Evolutionary conservation across 768 basidiomycete species (phyloP), one percentile per base, ranked within the genome.

Genomic region (Russula dissimulans): DNA sequence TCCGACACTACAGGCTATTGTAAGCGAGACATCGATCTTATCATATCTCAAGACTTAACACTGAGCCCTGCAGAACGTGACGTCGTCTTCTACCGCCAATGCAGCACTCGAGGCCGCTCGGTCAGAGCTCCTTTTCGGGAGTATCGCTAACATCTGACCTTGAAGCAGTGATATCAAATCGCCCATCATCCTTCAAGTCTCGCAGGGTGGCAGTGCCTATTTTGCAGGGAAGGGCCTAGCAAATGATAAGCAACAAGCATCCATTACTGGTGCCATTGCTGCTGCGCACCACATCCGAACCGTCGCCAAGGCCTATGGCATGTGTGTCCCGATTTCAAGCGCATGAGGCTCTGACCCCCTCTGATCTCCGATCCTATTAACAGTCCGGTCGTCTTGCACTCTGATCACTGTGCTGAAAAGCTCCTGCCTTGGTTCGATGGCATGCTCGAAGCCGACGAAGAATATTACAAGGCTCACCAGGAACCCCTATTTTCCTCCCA

Each of bases 341-440:
- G 15, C 50, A 51, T 32, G 41, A 44, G 14, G 46, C 18, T 46
- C 26, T 32, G n/a, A 42, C 14, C 49, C 29, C 53, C 12, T 60
- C 56, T 57, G 59, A 56, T 34, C 56, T 41, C 4, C 41, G 17
- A 32, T 34, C n/a, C 39, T 29, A 5, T 61, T 18, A 17, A 46
- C 56, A 94, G 91, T 63, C 97, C 97, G 69, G 97, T 99, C 70
- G 82, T 99, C 59, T 79, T 99, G 69, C 95, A 99, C 86, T 88
- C 91, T 62, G 97, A 99, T 75, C 97, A 99, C 79, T 99, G 97
- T 71, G 97, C 97, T 14, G 78, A 95, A 69, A 98, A 99, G 75
- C 90, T 98, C 65, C 84, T 99, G 57, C 95, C 89, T 5, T 99
- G 97, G 97, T 95, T 97, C 74, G 97, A 99, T 73, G 95, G 93